These are phyloP conservation scores for Macrocybe gigantea DNA, from an alignment of 768 basidiomycete genomes.

Conservation along the genomic window DNA sequence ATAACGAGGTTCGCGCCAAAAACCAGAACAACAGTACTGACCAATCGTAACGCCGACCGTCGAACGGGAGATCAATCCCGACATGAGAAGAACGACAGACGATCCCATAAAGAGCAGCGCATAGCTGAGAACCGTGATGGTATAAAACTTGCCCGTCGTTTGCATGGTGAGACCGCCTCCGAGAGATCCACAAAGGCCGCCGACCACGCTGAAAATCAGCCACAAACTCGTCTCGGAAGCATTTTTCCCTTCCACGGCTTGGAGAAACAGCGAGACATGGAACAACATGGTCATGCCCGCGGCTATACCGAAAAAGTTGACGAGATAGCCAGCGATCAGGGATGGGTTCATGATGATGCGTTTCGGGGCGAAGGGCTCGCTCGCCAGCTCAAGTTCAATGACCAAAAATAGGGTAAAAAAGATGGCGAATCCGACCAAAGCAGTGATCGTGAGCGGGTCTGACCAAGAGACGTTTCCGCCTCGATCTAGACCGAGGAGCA, in stretches of 20 bases:
- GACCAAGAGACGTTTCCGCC: constrained; percentile 46
- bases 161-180: constrained; percentile 50
- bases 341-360: constrained; percentile 44
- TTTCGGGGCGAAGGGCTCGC: constrained; percentile 56
- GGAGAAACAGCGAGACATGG: constrained; percentile 50
- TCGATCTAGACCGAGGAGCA: constrained; percentile 53
- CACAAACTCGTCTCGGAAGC: constrained; percentile 47
- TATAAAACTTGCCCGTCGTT: constrained; percentile 51
- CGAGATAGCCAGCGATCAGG: constrained; percentile 49
- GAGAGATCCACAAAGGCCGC: constrained; percentile 43
- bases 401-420: constrained; percentile 32
- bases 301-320: constrained; percentile 52
- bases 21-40: constrained; percentile 15
- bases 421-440: constrained; percentile 27
- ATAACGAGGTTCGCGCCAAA: background rate
- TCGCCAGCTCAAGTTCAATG: constrained; percentile 44
- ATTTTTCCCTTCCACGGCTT: constrained; percentile 44
- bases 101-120: constrained; percentile 31
- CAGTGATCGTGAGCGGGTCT: constrained; percentile 29
- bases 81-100: constrained; percentile 27
- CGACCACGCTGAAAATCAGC: constrained; percentile 44
- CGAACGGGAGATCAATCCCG: constrained; percentile 32
- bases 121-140: constrained; percentile 40
- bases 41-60: constrained; percentile 34
- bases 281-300: constrained; percentile 41